phyloP scores from a whole-genome alignment of 2,329 filamentous ascomycete genomes.

The Aspergillus sp. region DNA sequence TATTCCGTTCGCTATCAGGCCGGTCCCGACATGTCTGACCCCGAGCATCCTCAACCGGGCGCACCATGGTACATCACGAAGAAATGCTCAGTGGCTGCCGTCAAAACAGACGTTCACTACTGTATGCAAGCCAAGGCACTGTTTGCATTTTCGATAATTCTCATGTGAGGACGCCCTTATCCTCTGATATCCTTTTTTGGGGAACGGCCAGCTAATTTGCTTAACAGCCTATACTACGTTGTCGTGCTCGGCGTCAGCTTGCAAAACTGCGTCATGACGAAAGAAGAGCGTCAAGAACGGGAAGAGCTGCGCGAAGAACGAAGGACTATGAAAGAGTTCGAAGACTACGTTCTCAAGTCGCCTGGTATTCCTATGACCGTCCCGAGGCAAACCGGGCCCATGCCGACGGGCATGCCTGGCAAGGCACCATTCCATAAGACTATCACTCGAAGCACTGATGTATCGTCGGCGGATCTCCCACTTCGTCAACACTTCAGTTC shows the following conservation, averaged over 20 bases:
- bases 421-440: conserved; percentile 47
- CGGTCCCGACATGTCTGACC: conserved; percentile 60
- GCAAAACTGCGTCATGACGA: conserved; percentile 50
- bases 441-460: conserved; percentile 42
- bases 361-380: conserved; percentile 39
- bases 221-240: conserved; percentile 52
- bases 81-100: conserved; percentile 56
- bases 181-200: too few relatives aligned
- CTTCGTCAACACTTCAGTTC: conserved; percentile 38
- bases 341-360: conserved; percentile 44
- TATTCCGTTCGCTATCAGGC: conserved; percentile 59
- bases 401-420: conserved; percentile 31
- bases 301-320: conserved; percentile 40
- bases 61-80: conserved; percentile 67
- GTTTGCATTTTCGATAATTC: conserved; percentile 59
- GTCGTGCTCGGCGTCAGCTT: conserved; percentile 51
- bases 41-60: conserved; percentile 55
- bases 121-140: conserved; percentile 62
- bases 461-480: conserved; percentile 43
- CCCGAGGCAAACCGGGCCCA: conserved; percentile 11
- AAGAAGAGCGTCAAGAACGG: conserved; percentile 38
- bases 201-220: conserved; percentile 14
- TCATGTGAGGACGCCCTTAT: conserved; percentile 51
- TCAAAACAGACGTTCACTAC: conserved; percentile 52
- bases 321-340: conserved; percentile 43